Base-by-base conservation (phyloP, 2,329 filamentous ascomycete species). In the Aspergillus sp. region DNA sequence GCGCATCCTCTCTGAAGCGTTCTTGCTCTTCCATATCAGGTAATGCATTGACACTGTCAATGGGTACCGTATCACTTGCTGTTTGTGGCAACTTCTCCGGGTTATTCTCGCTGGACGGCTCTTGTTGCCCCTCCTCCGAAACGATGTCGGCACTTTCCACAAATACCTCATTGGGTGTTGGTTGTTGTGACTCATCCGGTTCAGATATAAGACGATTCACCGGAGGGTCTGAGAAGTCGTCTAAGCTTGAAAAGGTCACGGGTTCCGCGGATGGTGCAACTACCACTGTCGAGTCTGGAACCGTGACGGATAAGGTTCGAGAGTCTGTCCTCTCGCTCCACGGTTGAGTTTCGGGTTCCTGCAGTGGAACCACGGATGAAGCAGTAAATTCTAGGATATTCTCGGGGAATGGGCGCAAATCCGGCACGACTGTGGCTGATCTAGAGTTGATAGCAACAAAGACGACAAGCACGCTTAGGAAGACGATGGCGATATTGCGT, bases 401-500 rank as follows among this genome's bases (percentile, higher is more conserved):
- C 8, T 36, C 55, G 4, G 65, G 54, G 17, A 67, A 65, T 1
- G 51, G 56, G 13, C 52, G 59, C n/a, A 68, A 32, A 7, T 62
- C 45, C 4, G 60, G 53, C 8, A 26, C 32, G 39, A 48, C 13
- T 1, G 52, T 20, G 34, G 32, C 54, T 30, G 62, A 42, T 22
- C 45, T 32, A 49, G 47, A 48, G 13, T 57, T 56, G 20, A 73
- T 52, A 2, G 74, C 69, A 5, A 82, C 68, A 58, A 79, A 74
- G 1, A 78, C 59, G 4, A 81, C 73, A 5, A 80, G 57, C 13
- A 75, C 56, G 43, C 74, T 74, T 3, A 85, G 70, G 4, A 81
- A 57, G 8, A 76, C 68, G 34, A 85, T 79, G 17, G 77, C 71
- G 11, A 84, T 70, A 63, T 86, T 86, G 38, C 80, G 76, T 45